These are phyloP conservation scores for Boletus rex-veris DNA, from an alignment of 768 basidiomycete species.

Conservation along the genomic window DNA sequence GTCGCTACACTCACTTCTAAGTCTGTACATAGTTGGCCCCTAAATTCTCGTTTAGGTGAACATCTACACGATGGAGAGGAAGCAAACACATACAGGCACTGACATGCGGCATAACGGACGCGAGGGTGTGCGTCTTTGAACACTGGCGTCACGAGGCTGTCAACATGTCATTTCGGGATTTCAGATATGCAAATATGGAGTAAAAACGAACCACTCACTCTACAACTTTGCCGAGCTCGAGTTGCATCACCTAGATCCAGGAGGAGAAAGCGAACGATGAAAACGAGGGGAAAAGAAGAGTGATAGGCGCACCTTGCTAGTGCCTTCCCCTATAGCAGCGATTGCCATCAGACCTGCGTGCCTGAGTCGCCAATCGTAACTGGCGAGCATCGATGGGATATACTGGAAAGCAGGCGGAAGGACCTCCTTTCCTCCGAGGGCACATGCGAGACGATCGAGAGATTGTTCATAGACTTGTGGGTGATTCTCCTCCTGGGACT, in stretches of 20 bases:
- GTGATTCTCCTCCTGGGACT: slow-evolving; percentile 57
- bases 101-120: slow-evolving; percentile 74
- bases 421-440: slow-evolving; percentile 70
- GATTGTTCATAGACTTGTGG: slow-evolving; percentile 81
- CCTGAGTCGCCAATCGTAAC: slow-evolving; percentile 79
- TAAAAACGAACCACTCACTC: slow-evolving; percentile 47
- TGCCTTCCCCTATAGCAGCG: slow-evolving; percentile 82
- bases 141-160: slow-evolving; percentile 70
- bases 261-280: not conserved
- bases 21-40: slow-evolving; percentile 88
- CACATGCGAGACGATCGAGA: slow-evolving; percentile 76
- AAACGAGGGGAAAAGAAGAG: not conserved
- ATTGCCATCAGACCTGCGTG: slow-evolving; percentile 89
- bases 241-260: slow-evolving; percentile 60
- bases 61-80: not conserved
- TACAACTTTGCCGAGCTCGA: slow-evolving; percentile 78
- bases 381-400: slow-evolving; percentile 78
- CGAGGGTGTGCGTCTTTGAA: slow-evolving; percentile 77
- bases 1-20: slow-evolving; percentile 55
- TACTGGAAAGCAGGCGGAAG: slow-evolving; percentile 79
- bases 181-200: not conserved
- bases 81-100: slow-evolving; percentile 61
- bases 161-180: not conserved
- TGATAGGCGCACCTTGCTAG: slow-evolving; percentile 49
- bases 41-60: slow-evolving; percentile 24